Evolutionary conservation across 2,329 filamentous ascomycete species (phyloP).

Genomic region (Penicillium capsulatum): DNA sequence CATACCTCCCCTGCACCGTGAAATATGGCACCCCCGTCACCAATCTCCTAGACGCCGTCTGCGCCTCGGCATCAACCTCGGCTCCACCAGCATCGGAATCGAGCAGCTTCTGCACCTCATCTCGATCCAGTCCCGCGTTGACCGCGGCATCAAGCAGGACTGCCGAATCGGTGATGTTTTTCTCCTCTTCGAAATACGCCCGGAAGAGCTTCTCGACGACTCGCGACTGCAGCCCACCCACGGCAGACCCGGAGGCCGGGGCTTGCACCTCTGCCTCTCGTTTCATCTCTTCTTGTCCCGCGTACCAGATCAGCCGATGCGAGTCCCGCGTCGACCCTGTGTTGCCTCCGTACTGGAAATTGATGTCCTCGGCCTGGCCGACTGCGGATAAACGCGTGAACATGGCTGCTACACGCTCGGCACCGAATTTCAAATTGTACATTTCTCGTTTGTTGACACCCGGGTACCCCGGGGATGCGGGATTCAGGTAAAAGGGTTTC

Average conservation of each 20-base stretch:
- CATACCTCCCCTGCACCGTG: constrained; percentile 63
- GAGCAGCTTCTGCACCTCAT: constrained; percentile 54
- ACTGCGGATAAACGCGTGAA: constrained; percentile 54
- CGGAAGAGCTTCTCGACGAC: constrained; percentile 62
- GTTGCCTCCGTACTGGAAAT: constrained; percentile 66
- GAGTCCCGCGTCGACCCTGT: constrained; percentile 75
- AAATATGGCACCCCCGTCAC: constrained; percentile 72
- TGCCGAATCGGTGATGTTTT: constrained; percentile 58
- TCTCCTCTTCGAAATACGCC: constrained; percentile 62
- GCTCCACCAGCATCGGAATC: constrained; percentile 52
- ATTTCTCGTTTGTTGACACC: constrained; percentile 53
- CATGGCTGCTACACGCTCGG: constrained; percentile 57
- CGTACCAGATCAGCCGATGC: constrained; percentile 71
- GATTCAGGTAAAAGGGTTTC: constrained; percentile 78
- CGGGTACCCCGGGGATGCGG: constrained; percentile 51
- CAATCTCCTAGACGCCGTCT: constrained; percentile 49
- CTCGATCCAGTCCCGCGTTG: constrained; percentile 51
- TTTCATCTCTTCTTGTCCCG: constrained; percentile 46
- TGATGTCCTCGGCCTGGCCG: constrained; percentile 64
- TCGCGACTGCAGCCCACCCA: constrained; percentile 52
- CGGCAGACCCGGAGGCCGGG: constrained; percentile 28
- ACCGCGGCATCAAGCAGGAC: constrained; percentile 52
- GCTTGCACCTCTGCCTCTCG: not conserved
- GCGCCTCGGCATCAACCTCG: constrained; percentile 56
- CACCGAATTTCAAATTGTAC: constrained; percentile 62